Conservation (phyloP, 73 alveolate genomes). For the Blepharisma japonicum region DNA sequence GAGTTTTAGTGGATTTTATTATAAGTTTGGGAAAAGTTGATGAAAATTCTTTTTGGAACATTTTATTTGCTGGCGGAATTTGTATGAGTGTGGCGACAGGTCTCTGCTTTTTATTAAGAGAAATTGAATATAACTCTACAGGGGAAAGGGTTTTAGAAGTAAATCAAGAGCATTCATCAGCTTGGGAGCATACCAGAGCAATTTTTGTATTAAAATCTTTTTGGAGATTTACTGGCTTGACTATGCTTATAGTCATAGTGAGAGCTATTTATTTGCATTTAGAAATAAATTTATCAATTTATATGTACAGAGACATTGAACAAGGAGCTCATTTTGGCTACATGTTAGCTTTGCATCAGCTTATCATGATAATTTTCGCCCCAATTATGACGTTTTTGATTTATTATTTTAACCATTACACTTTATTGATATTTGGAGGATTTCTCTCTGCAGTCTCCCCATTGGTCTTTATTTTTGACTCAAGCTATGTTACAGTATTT, state of each 20-base stretch:
- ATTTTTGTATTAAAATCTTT: not conserved
- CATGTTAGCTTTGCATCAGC: conserved; percentile 14
- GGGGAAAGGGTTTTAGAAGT: too few species aligned
- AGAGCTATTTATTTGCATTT: conserved; percentile 3
- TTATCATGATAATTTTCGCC: not conserved
- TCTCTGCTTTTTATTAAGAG: not conserved
- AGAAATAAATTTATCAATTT: not conserved
- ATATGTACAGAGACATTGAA: conserved; percentile 7
- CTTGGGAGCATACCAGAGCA: conserved; percentile 7
- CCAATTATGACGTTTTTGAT: conserved; percentile 14
- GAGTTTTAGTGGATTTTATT: not conserved
- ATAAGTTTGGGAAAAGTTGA: not conserved
- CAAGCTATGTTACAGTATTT: conserved; percentile 9
- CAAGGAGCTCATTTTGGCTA: conserved; percentile 21
- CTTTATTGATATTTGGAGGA: conserved; percentile 1
- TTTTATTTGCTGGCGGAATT: not conserved
- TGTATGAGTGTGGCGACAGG: not conserved
- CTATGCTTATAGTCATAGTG: not conserved
- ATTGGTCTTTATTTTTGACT: not conserved
- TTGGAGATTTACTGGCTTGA: conserved; percentile 18
- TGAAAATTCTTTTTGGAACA: not conserved
- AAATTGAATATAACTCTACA: not conserved
- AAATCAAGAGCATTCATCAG: too few species aligned
- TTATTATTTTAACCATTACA: not conserved
- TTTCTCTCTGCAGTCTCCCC: not conserved